Conservation (phyloP, 805 yeast species). For the Soucietia sequanensis region DNA sequence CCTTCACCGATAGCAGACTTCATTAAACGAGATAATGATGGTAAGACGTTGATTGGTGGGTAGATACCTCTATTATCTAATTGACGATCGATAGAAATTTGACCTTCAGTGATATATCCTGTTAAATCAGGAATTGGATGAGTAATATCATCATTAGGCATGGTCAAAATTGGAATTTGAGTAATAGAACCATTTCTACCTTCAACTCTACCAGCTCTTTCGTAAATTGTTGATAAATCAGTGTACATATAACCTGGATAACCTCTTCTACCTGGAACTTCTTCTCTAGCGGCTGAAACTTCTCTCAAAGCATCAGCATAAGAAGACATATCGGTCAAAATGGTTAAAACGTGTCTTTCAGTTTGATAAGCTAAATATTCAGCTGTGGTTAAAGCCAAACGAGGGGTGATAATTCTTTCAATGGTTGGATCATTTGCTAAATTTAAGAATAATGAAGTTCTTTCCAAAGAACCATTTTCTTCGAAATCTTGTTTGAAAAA, state of each 20-base stretch:
- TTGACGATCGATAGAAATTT: constrained; percentile 96
- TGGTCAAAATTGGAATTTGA: constrained; percentile 96
- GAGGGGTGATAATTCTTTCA: constrained; percentile 98
- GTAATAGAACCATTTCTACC: constrained; percentile 99
- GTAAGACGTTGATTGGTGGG: constrained; percentile 98
- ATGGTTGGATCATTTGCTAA: constrained; percentile 99
- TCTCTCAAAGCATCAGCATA: constrained; percentile 99
- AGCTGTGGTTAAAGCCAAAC: constrained; percentile 97
- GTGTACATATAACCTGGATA: constrained; percentile 99
- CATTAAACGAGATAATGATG: constrained; percentile 97
- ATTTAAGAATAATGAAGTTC: constrained; percentile 94
- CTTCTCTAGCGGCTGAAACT: constrained; percentile 99
- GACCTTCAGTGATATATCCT: constrained; percentile 99
- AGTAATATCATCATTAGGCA: constrained; percentile 99
- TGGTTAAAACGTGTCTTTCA: constrained; percentile 97
- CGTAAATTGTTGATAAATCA: constrained; percentile 97
- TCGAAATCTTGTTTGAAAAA: constrained; percentile 99
- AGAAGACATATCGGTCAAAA: constrained; percentile 99
- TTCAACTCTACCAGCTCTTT: constrained; percentile 99
- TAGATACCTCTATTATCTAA: constrained; percentile 94
- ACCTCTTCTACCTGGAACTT: constrained; percentile 99
- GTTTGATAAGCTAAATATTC: constrained; percentile 99
- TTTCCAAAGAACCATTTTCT: constrained; percentile 97
- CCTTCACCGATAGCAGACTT: constrained; percentile 99
- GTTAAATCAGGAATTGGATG: constrained; percentile 99